A percentile compares a stretch with the other conserved stretches of the same genome.
phyloP scores from a whole-genome alignment of 768 basidiomycete genomes.

The Psilocybe cyanescens region DNA sequence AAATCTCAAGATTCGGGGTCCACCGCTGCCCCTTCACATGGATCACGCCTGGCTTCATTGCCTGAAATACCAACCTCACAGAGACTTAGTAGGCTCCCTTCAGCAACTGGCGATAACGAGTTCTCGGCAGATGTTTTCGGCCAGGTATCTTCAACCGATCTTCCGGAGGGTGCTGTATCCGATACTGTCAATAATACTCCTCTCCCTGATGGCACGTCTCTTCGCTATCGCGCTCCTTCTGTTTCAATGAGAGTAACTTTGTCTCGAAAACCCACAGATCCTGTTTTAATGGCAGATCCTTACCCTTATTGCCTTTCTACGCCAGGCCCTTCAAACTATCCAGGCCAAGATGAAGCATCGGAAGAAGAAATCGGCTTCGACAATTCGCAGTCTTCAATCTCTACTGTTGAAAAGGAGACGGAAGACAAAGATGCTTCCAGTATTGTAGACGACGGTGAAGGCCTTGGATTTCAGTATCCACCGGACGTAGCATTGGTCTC shows the following conservation, averaged over 20 bases:
- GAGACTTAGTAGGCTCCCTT: background rate
- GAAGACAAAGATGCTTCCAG: conserved; percentile 17
- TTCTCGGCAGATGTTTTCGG: background rate
- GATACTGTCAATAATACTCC: background rate
- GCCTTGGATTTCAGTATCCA: background rate
- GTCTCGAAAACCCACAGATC: conserved; percentile 29
- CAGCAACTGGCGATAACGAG: background rate
- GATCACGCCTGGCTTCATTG: background rate
- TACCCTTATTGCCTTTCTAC: conserved; percentile 55
- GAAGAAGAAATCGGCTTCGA: conserved; percentile 32
- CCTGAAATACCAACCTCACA: background rate
- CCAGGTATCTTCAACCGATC: background rate
- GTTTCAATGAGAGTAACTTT: conserved; percentile 13
- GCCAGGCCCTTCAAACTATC: conserved; percentile 27
- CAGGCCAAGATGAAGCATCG: conserved; percentile 15
- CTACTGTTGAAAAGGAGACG: conserved; percentile 26
- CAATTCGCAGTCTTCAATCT: conserved; percentile 35
- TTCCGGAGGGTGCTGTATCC: background rate
- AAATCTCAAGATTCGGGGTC: background rate
- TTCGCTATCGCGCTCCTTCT: conserved; percentile 5
- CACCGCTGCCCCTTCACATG: background rate
- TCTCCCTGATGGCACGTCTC: background rate
- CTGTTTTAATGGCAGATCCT: conserved; percentile 42
- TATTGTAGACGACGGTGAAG: conserved; percentile 11
- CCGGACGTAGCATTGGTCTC: background rate